Base-by-base conservation (phyloP, 768 basidiomycete species). In the Pleurotus platypus region DNA sequence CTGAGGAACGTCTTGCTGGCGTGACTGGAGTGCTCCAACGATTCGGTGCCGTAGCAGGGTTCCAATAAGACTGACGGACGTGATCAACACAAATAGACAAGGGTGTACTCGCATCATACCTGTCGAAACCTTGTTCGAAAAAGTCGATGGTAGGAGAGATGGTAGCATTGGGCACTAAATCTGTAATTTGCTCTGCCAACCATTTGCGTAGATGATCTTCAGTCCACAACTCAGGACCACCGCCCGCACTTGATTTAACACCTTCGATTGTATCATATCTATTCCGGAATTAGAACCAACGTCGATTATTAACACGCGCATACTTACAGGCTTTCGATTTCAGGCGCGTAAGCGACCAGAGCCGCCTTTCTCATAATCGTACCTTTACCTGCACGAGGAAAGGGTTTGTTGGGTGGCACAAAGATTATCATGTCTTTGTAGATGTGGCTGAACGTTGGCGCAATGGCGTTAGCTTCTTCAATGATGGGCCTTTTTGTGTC, bases 371-470 rank as follows among this genome's bases (percentile, higher is more conserved):
- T 72, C 48, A 72, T 72, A 6, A 80, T 70, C 0, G 79, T 81
- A 1, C 79, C 78, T 62, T 84, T 85, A 0, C 71, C 74, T 3
- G 77, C 67, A 16, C 77, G 75, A 18, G 74, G 64, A 55, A 84
- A 69, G 0, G 78, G 80, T 22, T 72, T 73, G 15, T 64, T 62
- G 5, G 66, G 64, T 4, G 58, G 56, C 0, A 78, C 68, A 15
- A 82, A 69, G 38, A 83, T 48, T 42, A 84, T 75, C 73, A 83
- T 75, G 60, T 84, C 78, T 55, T 79, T 79, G 66, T 81, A 81
- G 5, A 81, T 71, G 15, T 73, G 68, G 55, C 75, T 77, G 56
- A 75, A 79, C 2, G 68, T 58, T 0, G 81, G 80, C 4, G 74
- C 72, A 16, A 69, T 64, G 43, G 65, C 64, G 62, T 81, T 81